phyloP scores from a whole-genome alignment of 345 rosid genomes.

The Citrus medica region DNA sequence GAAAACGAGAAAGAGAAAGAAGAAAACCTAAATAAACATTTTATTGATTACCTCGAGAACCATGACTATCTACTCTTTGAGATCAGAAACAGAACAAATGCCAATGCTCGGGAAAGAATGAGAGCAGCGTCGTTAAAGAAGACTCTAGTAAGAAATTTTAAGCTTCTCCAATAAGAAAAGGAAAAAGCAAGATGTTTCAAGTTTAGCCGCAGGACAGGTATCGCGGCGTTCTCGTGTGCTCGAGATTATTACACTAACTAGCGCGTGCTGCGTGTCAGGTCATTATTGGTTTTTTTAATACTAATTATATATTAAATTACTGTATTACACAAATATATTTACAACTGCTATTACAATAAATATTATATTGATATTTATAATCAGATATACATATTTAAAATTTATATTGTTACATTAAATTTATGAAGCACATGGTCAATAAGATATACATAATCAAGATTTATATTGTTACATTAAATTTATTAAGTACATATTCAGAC shows the following conservation, averaged over 20 bases:
- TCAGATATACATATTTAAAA: no score
- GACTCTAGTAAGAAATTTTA: background rate
- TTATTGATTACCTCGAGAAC: constrained; percentile 38
- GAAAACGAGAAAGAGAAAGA: background rate
- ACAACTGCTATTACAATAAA: no score
- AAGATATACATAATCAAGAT: no score
- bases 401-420: no score
- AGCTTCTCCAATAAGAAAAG: background rate
- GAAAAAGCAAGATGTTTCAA: background rate
- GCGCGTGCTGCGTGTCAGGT: background rate
- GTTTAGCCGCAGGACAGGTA: background rate
- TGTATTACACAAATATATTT: no score
- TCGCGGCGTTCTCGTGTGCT: background rate
- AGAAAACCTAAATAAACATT: background rate
- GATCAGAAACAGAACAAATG: background rate
- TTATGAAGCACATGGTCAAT: no score
- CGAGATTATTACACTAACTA: background rate
- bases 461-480: no score
- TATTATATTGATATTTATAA: no score
- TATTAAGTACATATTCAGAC: no score
- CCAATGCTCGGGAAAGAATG: constrained; percentile 19
- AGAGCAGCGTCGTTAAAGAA: background rate
- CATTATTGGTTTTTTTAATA: background rate
- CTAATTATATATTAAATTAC: no score
- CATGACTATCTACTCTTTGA: constrained; percentile 19